Evolutionary conservation across 805 yeast genomes (phyloP).

Genomic region (Wickerhamiella allomyrinae): DNA sequence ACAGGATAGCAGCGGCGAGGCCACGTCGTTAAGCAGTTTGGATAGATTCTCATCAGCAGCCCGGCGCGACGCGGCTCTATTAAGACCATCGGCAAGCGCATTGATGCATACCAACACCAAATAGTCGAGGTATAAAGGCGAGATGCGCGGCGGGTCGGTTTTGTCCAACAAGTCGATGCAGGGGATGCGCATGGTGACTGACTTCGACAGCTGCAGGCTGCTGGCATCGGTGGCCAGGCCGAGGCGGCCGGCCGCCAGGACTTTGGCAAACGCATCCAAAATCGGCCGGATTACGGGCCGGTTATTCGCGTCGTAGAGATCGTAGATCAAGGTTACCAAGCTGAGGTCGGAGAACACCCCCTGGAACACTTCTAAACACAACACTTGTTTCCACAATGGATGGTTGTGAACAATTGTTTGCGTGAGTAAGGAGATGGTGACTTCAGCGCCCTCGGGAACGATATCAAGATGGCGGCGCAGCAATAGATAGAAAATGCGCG

Average conservation of each 20-base stretch:
- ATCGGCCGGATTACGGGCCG: background rate
- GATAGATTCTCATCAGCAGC: conserved; percentile 17
- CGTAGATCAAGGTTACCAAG: conserved; percentile 38
- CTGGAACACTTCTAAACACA: conserved; percentile 60
- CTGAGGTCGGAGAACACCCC: conserved; percentile 43
- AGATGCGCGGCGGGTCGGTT: conserved; percentile 54
- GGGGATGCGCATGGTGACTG: conserved; percentile 24
- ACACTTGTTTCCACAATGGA: conserved; percentile 57
- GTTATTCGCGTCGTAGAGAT: conserved; percentile 44
- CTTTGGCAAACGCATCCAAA: conserved; percentile 7
- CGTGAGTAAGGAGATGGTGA: conserved; percentile 57
- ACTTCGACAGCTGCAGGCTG: conserved; percentile 6
- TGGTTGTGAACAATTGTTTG: conserved; percentile 52
- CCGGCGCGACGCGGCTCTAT: conserved; percentile 28
- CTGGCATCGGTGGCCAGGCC: background rate
- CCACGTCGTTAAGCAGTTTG: conserved; percentile 6
- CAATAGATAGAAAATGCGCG: conserved; percentile 53
- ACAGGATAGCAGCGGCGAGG: conserved; percentile 27
- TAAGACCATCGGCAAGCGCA: conserved; percentile 51
- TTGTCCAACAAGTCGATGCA: conserved; percentile 72
- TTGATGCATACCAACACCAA: conserved; percentile 42
- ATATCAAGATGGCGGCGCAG: conserved; percentile 46
- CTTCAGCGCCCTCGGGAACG: conserved; percentile 66
- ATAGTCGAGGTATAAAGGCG: conserved; percentile 46
- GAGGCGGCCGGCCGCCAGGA: background rate